These are phyloP conservation scores for Penicillium pancosmium DNA, from an alignment of 495 filamentous ascomycete species.

Conservation along the genomic window DNA sequence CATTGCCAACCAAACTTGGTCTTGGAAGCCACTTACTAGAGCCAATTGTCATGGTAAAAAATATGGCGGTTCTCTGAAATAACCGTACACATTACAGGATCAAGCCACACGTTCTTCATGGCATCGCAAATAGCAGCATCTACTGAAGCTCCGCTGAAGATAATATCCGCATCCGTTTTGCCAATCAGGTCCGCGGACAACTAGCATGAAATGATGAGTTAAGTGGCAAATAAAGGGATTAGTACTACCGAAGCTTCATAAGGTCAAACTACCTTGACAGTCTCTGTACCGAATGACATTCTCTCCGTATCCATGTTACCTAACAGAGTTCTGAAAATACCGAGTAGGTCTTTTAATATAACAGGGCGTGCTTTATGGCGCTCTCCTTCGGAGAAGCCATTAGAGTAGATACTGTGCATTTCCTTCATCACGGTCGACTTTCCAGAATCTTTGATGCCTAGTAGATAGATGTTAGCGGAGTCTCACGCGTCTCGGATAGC, in stretches of 20 bases:
- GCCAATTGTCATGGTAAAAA: neutral
- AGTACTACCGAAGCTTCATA: neutral
- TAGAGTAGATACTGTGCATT: neutral
- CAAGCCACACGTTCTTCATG: neutral
- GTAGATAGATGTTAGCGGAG: neutral
- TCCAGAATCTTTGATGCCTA: neutral
- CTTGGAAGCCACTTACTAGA: neutral
- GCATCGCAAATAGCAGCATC: neutral
- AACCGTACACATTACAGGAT: neutral
- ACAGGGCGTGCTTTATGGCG: neutral
- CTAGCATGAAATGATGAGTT: neutral
- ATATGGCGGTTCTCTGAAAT: neutral
- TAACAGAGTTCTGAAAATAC: neutral
- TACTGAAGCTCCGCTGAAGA: no score
- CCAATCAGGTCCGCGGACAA: neutral
- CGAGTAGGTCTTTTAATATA: neutral
- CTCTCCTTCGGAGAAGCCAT: neutral
- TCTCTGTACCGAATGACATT: neutral
- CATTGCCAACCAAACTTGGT: neutral
- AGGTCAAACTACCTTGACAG: neutral
- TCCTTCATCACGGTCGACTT: neutral
- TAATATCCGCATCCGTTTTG: neutral
- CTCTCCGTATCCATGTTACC: neutral
- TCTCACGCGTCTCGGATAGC: neutral
- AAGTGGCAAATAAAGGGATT: neutral